Evolutionary conservation across 371 early-diverging fungal species (phyloP).

Genomic region (Syncephalastrum racemosum): DNA sequence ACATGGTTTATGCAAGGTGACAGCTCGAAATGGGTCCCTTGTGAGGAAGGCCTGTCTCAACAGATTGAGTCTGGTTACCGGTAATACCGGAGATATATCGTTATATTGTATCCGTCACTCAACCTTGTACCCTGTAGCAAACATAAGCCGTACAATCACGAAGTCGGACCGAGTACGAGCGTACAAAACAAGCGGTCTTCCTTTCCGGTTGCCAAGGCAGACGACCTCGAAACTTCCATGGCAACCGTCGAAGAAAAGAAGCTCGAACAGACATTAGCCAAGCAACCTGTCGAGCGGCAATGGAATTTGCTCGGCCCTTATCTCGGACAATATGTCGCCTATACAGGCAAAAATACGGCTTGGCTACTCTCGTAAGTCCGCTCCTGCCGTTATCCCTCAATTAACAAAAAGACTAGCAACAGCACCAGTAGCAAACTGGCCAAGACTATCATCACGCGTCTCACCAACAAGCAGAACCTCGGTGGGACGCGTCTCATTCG

Average conservation of each 20-base stretch:
- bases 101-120: background rate
- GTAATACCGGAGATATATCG: conserved; percentile 29
- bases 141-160: conserved; percentile 11
- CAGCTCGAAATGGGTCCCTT: conserved; percentile 68
- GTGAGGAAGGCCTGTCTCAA: conserved; percentile 74
- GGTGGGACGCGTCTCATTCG: conserved; percentile 74
- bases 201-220: conserved; percentile 16
- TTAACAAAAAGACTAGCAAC: conserved; percentile 21
- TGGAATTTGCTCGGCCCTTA: conserved; percentile 78
- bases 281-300: conserved; percentile 48
- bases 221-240: conserved; percentile 12
- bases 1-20: conserved; percentile 79
- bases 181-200: conserved; percentile 19
- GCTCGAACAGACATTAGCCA: conserved; percentile 27
- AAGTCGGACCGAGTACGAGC: conserved; percentile 16
- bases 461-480: conserved; percentile 62
- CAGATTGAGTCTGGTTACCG: conserved; percentile 84
- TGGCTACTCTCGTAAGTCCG: conserved; percentile 63
- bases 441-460: conserved; percentile 66
- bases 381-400: background rate
- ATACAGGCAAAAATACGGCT: conserved; percentile 61
- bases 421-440: conserved; percentile 64
- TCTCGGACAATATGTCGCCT: conserved; percentile 73
- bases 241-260: conserved; percentile 39
- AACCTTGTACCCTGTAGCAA: conserved; percentile 1